phyloP scores from a whole-genome alignment of 2,329 filamentous ascomycete genomes.

The Kalmusia sp. region DNA sequence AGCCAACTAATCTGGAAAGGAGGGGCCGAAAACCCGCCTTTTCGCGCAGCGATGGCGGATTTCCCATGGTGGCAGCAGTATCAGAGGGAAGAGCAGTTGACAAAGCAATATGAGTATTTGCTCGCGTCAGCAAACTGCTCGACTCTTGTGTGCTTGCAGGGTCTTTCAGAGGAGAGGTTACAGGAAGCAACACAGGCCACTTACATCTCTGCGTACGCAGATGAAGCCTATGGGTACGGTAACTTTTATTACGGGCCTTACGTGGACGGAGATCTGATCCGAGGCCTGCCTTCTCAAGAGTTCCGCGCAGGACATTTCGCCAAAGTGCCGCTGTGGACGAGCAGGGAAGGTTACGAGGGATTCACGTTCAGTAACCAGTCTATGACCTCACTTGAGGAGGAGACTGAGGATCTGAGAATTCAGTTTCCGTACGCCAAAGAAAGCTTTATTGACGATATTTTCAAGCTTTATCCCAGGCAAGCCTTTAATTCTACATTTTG shows the following conservation, averaged over 20 bases:
- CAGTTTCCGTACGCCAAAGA: conserved; percentile 43
- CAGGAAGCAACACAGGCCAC: conserved; percentile 26
- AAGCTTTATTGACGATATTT: conserved; percentile 43
- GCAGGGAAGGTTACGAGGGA: conserved; percentile 44
- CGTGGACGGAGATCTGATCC: conserved; percentile 43
- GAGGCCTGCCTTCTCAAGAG: conserved; percentile 39
- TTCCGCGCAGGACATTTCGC: conserved; percentile 42
- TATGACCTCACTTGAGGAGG: conserved; percentile 31
- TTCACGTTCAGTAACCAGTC: conserved; percentile 41
- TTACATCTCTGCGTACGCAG: conserved; percentile 23
- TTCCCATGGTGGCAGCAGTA: conserved; percentile 48
- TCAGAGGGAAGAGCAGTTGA: conserved; percentile 34
- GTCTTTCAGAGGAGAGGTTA: conserved; percentile 13
- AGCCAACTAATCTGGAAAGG: conserved; percentile 41
- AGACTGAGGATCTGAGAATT: conserved; percentile 34
- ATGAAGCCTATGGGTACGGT: conserved; percentile 36
- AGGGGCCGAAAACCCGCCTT: conserved; percentile 41
- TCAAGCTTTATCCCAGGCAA: conserved; percentile 41
- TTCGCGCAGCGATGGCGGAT: conserved; percentile 44
- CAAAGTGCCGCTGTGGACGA: conserved; percentile 46
- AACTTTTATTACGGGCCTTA: conserved; percentile 45
- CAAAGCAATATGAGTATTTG: conserved; percentile 36
- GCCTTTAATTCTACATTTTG: conserved; percentile 47
- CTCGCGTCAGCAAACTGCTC: conserved; percentile 34
- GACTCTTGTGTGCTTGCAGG: conserved; percentile 34